Evolutionary conservation across 768 basidiomycete genomes (phyloP), one percentile per base, ranked within the genome.

Genomic region (Russula abietina): DNA sequence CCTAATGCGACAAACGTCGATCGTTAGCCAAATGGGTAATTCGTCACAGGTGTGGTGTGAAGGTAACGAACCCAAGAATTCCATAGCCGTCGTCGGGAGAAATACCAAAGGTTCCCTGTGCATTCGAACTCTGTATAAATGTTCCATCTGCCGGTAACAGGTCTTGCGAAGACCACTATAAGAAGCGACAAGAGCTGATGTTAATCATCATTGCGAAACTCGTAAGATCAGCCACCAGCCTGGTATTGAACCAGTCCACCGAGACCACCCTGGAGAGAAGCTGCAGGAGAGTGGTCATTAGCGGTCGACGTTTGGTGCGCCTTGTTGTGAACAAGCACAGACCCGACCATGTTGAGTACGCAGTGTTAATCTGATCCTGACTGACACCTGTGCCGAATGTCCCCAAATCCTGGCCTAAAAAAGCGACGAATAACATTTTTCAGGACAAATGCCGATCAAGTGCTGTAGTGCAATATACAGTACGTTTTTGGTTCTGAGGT

Each of bases 11-110:
- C 28, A 36, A 14, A 5, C 16, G 16, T 55, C n/a, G 3, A 51
- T 55, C 22, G 32, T 64, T 55, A 60, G 41, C 11, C 24, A 32
- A 10, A 16, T 26, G 6, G 1, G 33, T 53, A n/a, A 16, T n/a
- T 33, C 3, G 17, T 24, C 26, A 16, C 28, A 4, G 14, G 16
- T 14, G 14, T 17, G 36, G 9, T 7, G 36, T 19, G 14, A 58
- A 33, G n/a, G n/a, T 19, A n/a, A 59, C 65, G 45, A 30, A 66
- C 65, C 64, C 64, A 14, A 50, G 28, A 33, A 57, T 61, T 33
- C 56, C 66, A 51, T 67, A 67, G 28, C 67, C 67, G 30, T 67
- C 67, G 45, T 67, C 60, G 22, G 67, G 64, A 19, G 65, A 67
- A 22, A 2, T 0, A 41, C 41, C 52, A n/a, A 59, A 12, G 24